Percentiles rank a stretch among this genome's conserved stretches.
Evolutionary conservation across 495 filamentous ascomycete species (phyloP).

Genomic region (Letharia lupina): DNA sequence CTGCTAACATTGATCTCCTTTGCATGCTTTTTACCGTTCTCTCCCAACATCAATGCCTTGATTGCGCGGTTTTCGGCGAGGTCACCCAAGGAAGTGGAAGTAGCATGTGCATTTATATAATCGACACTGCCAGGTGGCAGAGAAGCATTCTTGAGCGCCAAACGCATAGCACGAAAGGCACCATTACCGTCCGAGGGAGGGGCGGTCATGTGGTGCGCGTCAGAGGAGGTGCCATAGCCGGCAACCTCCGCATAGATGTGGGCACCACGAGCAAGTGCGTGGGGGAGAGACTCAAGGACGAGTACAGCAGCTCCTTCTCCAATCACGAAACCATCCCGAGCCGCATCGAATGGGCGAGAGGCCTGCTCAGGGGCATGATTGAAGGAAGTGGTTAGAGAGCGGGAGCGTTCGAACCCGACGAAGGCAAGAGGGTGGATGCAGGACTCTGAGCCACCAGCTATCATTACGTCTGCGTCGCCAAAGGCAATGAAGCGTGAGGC

Average conservation of each 20-base stretch:
- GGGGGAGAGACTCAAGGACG: constrained; percentile 82
- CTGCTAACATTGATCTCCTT: constrained; percentile 74
- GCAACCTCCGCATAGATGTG: constrained; percentile 80
- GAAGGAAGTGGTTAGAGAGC: constrained; percentile 72
- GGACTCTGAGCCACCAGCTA: constrained; percentile 87
- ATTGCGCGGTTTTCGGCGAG: constrained; percentile 82
- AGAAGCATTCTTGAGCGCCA: constrained; percentile 64
- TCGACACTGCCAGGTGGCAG: constrained; percentile 63
- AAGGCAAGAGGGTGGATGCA: constrained; percentile 94
- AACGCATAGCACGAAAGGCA: constrained; percentile 75
- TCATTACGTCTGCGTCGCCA: constrained; percentile 89
- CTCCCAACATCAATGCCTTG: constrained; percentile 63
- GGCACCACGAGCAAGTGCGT: constrained; percentile 71
- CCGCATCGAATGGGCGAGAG: constrained; percentile 82
- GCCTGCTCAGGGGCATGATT: constrained; percentile 65
- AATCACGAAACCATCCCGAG: constrained; percentile 80
- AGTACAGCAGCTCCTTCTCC: constrained; percentile 85
- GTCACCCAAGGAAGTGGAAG: constrained; percentile 77
- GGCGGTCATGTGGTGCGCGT: constrained; percentile 89
- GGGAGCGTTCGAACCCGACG: constrained; percentile 79
- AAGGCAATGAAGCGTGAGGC: constrained; percentile 82
- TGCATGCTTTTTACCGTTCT: constrained; percentile 54
- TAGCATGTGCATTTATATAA: constrained; percentile 95
- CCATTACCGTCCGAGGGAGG: constrained; percentile 74
- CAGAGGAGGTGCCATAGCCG: constrained; percentile 80